Evolutionary conservation across 2,329 filamentous ascomycete species (phyloP).

Genomic region (Botrytis aclada): DNA sequence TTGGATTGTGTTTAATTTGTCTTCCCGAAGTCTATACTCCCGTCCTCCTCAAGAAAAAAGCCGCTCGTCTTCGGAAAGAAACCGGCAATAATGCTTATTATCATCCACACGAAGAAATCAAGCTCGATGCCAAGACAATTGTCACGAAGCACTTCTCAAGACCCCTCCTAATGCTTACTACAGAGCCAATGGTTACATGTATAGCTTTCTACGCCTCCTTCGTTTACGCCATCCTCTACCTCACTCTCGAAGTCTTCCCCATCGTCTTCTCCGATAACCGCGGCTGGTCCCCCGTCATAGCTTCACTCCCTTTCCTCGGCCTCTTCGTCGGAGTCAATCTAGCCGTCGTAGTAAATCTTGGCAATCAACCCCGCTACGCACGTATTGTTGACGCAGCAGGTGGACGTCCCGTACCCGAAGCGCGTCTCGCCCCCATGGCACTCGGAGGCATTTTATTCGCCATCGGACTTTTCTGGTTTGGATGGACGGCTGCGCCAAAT

Average conservation of each 20-base stretch:
- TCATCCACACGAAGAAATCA: constrained; percentile 33
- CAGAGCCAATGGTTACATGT: constrained; percentile 60
- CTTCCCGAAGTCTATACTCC: constrained; percentile 47
- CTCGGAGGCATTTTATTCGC: constrained; percentile 36
- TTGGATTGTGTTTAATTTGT: constrained; percentile 41
- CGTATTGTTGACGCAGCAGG: constrained; percentile 35
- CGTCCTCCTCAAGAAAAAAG: constrained; percentile 44
- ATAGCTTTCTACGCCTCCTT: constrained; percentile 70
- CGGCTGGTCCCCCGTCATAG: constrained; percentile 56
- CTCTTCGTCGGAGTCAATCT: constrained; percentile 44
- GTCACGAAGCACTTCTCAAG: constrained; percentile 35
- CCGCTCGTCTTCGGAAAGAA: constrained; percentile 37
- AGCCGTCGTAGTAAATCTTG: constrained; percentile 49
- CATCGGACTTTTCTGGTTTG: constrained; percentile 36
- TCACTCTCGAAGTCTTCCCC: constrained; percentile 56
- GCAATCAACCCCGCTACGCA: constrained; percentile 33
- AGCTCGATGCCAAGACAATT: constrained; percentile 32
- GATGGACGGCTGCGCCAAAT: constrained; percentile 30
- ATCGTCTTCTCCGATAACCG: constrained; percentile 63
- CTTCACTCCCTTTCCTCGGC: constrained; percentile 59
- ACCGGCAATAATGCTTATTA: constrained; percentile 30
- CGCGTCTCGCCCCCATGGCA: constrained; percentile 50
- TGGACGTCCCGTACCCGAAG: constrained; percentile 43
- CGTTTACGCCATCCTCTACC: constrained; percentile 67
- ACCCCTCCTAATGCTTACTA: constrained; percentile 48